Base-by-base conservation (phyloP, 495 filamentous ascomycete genomes). In the Bacidia gigantensis region DNA sequence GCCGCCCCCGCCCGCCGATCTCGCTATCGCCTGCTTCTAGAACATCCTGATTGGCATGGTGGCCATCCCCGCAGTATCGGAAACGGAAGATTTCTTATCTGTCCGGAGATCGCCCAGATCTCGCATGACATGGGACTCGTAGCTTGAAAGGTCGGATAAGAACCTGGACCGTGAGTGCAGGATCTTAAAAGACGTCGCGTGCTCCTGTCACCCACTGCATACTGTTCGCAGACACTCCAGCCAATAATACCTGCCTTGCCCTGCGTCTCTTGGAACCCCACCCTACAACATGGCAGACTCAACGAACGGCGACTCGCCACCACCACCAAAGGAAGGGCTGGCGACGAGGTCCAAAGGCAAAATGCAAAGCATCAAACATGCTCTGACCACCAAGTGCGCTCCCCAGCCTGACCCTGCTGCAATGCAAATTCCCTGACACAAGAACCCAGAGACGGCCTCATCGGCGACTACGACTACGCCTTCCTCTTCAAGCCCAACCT, bases 401-500 rank as follows among this genome's bases (percentile, higher is more conserved):
- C 11, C 18, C 26, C 22, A 0, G 3, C 35, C 11, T 17, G 11
- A 24, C 5, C 17, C 25, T 5, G 14, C 21, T 3, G 43, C 2
- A 11, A 2, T 47, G n/a, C n/a, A n/a, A 0, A 50, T 1, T 18
- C n/a, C n/a, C 23, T n/a, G 20, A 39, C 26, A 0, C n/a, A 29
- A 41, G 11, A 11, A n/a, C n/a, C n/a, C 24, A 59, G 59, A 42
- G 79, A 88, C 0, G 88, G 89, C 9, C 72, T 95, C 25, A 63
- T 95, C 54, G 89, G 89, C 26, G 72, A 80, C 56, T 95, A 95
- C 63, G 86, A 95, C 69, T 95, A 95, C 77, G 80, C 67, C 43
- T 80, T 78, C 63, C 70, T 84, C 17, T 88, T 88, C 66, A 77
- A 72, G 41, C 89, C 89, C 3, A 86, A 87, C 51, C 62, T 95